These are phyloP conservation scores for Amanita inopinata DNA, from an alignment of 768 basidiomycete genomes.

Conservation along the genomic window DNA sequence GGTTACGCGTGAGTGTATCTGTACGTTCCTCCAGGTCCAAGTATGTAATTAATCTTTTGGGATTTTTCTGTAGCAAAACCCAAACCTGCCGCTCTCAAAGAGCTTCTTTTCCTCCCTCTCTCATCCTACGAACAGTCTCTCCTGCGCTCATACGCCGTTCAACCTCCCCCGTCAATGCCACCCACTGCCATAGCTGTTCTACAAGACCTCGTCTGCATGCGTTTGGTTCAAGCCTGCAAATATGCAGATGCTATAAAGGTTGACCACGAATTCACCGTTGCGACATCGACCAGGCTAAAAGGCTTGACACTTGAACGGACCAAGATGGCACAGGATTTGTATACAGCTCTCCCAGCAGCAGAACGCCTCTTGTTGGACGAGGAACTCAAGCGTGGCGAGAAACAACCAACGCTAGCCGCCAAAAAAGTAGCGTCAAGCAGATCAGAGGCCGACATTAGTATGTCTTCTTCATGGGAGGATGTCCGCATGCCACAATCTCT, in stretches of 20 bases:
- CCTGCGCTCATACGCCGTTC: conserved; percentile 47
- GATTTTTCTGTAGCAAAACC: conserved; percentile 49
- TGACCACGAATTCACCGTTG: conserved; percentile 49
- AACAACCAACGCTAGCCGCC: conserved; percentile 8
- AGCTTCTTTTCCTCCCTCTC: conserved; percentile 58
- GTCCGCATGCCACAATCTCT: conserved; percentile 22
- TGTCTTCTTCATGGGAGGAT: conserved; percentile 63
- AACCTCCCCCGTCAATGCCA: conserved; percentile 40
- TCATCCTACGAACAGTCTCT: conserved; percentile 52
- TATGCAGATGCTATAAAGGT: conserved; percentile 68
- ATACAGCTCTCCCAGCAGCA: conserved; percentile 47
- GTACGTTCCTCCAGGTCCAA: no score
- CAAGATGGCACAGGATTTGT: conserved; percentile 62
- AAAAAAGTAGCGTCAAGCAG: conserved; percentile 4
- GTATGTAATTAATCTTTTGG: no score
- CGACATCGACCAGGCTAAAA: conserved; percentile 28
- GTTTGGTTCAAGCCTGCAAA: conserved; percentile 64
- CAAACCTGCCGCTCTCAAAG: conserved; percentile 43
- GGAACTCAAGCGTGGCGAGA: conserved; percentile 33
- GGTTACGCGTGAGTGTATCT: conserved; percentile 47
- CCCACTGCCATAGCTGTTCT: conserved; percentile 43
- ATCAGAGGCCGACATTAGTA: conserved; percentile 19
- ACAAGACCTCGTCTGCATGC: conserved; percentile 72
- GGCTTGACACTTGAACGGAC: conserved; percentile 44
- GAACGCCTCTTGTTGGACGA: conserved; percentile 57